phyloP scores from a whole-genome alignment of 1,284 basidiomycete genomes.

The Cerrena zonata region DNA sequence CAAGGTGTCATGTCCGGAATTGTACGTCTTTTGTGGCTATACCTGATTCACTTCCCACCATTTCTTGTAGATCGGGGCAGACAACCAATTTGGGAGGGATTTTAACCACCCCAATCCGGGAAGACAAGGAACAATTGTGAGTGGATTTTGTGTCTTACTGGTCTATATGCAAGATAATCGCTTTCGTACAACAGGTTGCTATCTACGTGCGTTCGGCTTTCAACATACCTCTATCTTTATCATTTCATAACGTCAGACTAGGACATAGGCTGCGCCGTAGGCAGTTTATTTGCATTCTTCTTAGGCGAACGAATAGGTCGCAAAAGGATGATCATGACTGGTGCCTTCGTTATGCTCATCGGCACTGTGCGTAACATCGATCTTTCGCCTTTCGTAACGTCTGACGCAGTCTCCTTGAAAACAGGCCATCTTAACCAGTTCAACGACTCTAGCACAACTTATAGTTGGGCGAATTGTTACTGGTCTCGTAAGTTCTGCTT shows the following conservation, averaged over 20 bases:
- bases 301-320: slow-evolving; percentile 37
- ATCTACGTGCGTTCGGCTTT: slow-evolving; percentile 17
- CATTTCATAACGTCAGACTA: slow-evolving; percentile 13
- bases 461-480: slow-evolving; percentile 49
- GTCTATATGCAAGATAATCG: neutral
- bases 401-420: slow-evolving; percentile 1
- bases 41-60: neutral
- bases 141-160: slow-evolving; percentile 10
- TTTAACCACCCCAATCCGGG: slow-evolving; percentile 36
- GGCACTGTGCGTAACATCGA: slow-evolving; percentile 32
- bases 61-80: slow-evolving; percentile 34
- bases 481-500: slow-evolving; percentile 34
- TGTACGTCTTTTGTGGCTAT: slow-evolving; percentile 19
- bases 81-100: slow-evolving; percentile 38
- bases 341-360: slow-evolving; percentile 39
- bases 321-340: slow-evolving; percentile 39
- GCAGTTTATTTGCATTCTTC: slow-evolving; percentile 35
- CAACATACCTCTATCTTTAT: neutral
- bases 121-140: slow-evolving; percentile 37
- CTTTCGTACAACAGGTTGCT: slow-evolving; percentile 16
- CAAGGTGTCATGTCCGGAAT: slow-evolving; percentile 46
- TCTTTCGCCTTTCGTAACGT: neutral
- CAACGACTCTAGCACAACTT: slow-evolving; percentile 38
- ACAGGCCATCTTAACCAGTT: slow-evolving; percentile 32
- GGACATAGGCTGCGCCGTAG: slow-evolving; percentile 39